These are phyloP conservation scores for Bauhinia variegata DNA, from an alignment of 306 rosid genomes.

Conservation along the genomic window DNA sequence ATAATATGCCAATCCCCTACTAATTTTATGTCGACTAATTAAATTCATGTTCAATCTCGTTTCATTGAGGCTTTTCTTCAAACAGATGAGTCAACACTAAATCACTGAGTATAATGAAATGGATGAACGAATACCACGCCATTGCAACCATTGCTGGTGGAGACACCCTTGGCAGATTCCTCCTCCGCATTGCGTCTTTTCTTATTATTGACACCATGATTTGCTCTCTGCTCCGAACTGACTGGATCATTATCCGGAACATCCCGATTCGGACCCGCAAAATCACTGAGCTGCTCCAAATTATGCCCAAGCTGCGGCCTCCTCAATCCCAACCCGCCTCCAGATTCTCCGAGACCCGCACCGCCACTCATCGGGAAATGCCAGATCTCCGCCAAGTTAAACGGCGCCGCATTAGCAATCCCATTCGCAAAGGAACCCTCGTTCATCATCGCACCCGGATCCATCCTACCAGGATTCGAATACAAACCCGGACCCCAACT, in stretches of 20 bases:
- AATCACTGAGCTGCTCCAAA: slow-evolving; percentile 53
- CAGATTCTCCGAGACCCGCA: slow-evolving; percentile 35
- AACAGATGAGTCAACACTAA: background rate
- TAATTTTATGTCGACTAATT: background rate
- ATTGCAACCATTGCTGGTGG: slow-evolving; percentile 63
- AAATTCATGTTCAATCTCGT: background rate
- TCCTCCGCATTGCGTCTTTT: slow-evolving; percentile 61
- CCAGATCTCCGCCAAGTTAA: slow-evolving; percentile 81
- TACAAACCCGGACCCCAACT: slow-evolving; percentile 9
- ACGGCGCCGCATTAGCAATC: slow-evolving; percentile 49
- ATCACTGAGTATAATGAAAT: slow-evolving; percentile 11
- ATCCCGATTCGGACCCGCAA: slow-evolving; percentile 45
- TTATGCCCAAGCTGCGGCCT: slow-evolving; percentile 48
- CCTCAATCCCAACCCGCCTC: slow-evolving; percentile 49
- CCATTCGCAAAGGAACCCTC: slow-evolving; percentile 42
- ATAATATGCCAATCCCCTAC: background rate
- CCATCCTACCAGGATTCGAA: slow-evolving; percentile 48
- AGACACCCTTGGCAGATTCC: slow-evolving; percentile 56
- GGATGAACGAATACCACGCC: slow-evolving; percentile 52
- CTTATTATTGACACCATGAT: slow-evolving; percentile 38
- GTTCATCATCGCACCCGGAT: slow-evolving; percentile 69
- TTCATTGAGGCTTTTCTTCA: background rate
- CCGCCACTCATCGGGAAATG: slow-evolving; percentile 48
- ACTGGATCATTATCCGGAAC: slow-evolving; percentile 43
- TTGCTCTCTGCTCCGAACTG: slow-evolving; percentile 43